These are phyloP conservation scores for Sporobolomyces phaffii DNA, from an alignment of 768 basidiomycete species.

Conservation along the genomic window DNA sequence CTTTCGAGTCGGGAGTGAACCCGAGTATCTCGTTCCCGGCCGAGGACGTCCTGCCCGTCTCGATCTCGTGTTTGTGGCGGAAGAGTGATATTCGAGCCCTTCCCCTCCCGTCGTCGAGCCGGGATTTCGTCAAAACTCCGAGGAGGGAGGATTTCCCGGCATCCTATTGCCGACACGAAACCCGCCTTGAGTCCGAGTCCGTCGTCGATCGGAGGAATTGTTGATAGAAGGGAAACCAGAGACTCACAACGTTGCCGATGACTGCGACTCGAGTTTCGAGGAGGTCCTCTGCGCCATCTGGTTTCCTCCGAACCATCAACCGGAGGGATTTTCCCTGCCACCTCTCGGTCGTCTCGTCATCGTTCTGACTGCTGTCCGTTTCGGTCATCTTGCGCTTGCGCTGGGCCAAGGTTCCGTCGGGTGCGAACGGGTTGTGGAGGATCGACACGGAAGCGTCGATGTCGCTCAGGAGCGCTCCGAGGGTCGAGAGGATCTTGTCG, in stretches of 20 bases:
- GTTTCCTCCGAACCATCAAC: slow-evolving; percentile 21
- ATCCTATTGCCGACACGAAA: slow-evolving; percentile 11
- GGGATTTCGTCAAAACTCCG: slow-evolving; percentile 80
- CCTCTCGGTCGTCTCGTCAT: slow-evolving; percentile 4
- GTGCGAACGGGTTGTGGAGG: slow-evolving; percentile 40
- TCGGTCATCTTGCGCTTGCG: slow-evolving; percentile 2
- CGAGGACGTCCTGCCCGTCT: slow-evolving; percentile 79
- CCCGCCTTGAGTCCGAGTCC: too few relatives aligned
- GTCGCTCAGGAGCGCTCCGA: slow-evolving; percentile 30
- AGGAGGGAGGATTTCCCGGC: slow-evolving; percentile 42
- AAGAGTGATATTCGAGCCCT: slow-evolving; percentile 72
- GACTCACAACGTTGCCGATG: slow-evolving; percentile 69
- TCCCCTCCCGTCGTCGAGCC: slow-evolving; percentile 43
- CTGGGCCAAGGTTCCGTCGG: not conserved
- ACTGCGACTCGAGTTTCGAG: slow-evolving; percentile 87
- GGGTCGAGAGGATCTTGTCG: slow-evolving; percentile 38
- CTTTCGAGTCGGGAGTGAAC: slow-evolving; percentile 21
- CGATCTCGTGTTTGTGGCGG: slow-evolving; percentile 94
- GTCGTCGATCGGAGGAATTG: too few relatives aligned
- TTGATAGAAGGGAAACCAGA: too few relatives aligned
- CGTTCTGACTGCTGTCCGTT: slow-evolving; percentile 23
- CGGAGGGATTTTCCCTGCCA: slow-evolving; percentile 28
- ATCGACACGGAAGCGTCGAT: slow-evolving; percentile 43
- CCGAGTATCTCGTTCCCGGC: slow-evolving; percentile 85
- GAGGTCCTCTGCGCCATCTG: slow-evolving; percentile 42